Conservation (phyloP, 2,329 filamentous ascomycete genomes). For the Talaromyces sp. region DNA sequence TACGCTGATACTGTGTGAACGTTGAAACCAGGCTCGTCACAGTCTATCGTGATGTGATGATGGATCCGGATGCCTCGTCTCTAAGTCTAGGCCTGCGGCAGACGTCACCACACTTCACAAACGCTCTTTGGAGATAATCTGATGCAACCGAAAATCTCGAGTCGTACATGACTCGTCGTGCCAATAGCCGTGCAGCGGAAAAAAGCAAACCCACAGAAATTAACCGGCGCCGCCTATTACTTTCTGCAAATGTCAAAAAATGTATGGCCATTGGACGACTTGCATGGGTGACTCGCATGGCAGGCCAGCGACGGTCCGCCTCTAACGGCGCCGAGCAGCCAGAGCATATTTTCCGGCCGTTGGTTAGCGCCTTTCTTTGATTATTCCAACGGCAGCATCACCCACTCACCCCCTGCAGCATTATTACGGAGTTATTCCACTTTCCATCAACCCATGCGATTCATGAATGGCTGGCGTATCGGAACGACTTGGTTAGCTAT, state of each 20-base stretch:
- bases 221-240: conserved; percentile 6
- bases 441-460: background rate
- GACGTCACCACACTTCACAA: background rate
- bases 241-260: background rate
- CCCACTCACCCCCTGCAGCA: background rate
- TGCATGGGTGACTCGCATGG: conserved; percentile 3
- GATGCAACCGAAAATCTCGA: background rate
- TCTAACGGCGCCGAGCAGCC: conserved; percentile 3
- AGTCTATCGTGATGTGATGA: background rate
- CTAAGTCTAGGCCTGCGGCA: background rate
- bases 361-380: background rate
- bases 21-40: background rate
- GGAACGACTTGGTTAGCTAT: background rate
- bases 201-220: conserved; percentile 1
- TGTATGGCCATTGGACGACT: background rate
- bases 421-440: background rate
- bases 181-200: conserved; percentile 7
- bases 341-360: conserved; percentile 10
- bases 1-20: background rate
- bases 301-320: background rate
- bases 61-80: background rate
- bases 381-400: background rate
- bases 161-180: background rate
- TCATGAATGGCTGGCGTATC: background rate
- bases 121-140: background rate